Base-by-base conservation (phyloP, 768 basidiomycete species). In the Boletellus emodensis region DNA sequence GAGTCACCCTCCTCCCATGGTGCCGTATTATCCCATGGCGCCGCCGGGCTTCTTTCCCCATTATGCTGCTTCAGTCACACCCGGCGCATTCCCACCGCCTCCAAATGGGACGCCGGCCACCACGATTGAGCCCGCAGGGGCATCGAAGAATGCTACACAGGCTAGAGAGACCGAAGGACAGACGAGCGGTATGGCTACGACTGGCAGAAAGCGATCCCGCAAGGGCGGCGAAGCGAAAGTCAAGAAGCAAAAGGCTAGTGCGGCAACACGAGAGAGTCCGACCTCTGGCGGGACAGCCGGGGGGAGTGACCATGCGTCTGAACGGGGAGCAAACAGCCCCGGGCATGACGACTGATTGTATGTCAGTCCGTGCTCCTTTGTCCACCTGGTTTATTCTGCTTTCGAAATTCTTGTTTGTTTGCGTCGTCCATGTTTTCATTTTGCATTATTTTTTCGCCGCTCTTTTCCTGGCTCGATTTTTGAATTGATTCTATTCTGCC, bases 21-120 rank as follows among this genome's bases (percentile, higher is more conserved):
- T 70, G 6, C 56, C 69, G 4, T 72, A 72, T 53, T 75, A 72
- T 41, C 56, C 71, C 13, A 17, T 73, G 20, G 68, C 72, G 22
- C 73, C 71, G 6, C 64, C 72, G 1, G 69, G 71, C 26, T 75
- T 73, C 56, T 77, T 71, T 48, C 68, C 72, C 0, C 69, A 68
- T 41, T 66, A 70, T 33, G 49, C 61, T 6, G 56, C 65, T 13
- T 35, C 70, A 24, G 59, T 67, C 5, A 40, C 65, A 30, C 52
- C 71, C 43, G 55, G 69, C 36, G 57, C 59, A 22, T 71, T 63
- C 54, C 59, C 71, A 30, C 65, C 71, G 22, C 66, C 66, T 9
- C 48, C 60, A 14, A 60, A 58, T 18, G 68, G 64, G 32, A 47
- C 60, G 11, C 40, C 59, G 34, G 58, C 61, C 15, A 46, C 60